A percentile compares a stretch with the other conserved stretches of the same genome.
Evolutionary conservation across 345 rosid species (phyloP).

Genomic region (Arabidopsis thaliana): TAIR10.1 NC_003074.8:4559001-4559500

Average conservation of each 20-base stretch:
- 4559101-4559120: background rate
- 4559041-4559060: background rate
- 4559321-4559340: constrained; percentile 6
- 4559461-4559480: background rate
- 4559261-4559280: constrained; percentile 10
- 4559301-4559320: constrained; percentile 3
- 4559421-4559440: constrained; percentile 1
- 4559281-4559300: constrained; percentile 10
- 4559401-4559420: background rate
- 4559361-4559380: background rate
- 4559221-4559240: constrained; percentile 20
- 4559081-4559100: constrained; percentile 1
- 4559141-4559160: background rate
- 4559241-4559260: constrained; percentile 18
- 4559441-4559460: constrained; percentile 16
- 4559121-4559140: background rate
- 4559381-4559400: background rate
- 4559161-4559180: background rate
- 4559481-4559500: constrained; percentile 28
- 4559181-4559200: constrained; percentile 13
- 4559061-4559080: constrained; percentile 5
- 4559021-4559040: background rate
- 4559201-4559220: background rate
- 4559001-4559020: background rate
- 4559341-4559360: constrained; percentile 5